phyloP scores from a whole-genome alignment of 2,329 filamentous ascomycete genomes.

The Ophiostoma himal-ulmi region DNA sequence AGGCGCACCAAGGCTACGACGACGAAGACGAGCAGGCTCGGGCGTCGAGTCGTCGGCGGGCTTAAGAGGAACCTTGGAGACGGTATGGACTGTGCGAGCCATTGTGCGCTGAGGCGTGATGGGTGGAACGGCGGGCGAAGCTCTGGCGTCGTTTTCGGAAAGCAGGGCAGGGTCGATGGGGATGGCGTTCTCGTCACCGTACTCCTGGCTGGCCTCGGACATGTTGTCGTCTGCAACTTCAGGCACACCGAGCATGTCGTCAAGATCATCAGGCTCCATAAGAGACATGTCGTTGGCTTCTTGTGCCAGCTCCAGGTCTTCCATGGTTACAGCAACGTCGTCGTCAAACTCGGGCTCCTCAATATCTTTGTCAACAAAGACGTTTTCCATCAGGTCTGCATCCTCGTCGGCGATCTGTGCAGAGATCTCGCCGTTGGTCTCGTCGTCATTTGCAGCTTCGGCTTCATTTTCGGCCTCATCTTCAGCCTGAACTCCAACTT shows the following conservation, averaged over 20 bases:
- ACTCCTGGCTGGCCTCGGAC: slow-evolving; percentile 60
- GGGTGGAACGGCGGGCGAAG: slow-evolving; percentile 36
- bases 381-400: slow-evolving; percentile 16
- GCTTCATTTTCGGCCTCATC: neutral
- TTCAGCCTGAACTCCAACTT: neutral
- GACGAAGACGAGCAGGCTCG: slow-evolving; percentile 41
- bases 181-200: slow-evolving; percentile 60
- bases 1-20: slow-evolving; percentile 47
- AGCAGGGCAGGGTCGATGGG: slow-evolving; percentile 49
- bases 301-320: slow-evolving; percentile 52
- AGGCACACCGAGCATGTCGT: slow-evolving; percentile 32
- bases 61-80: slow-evolving; percentile 72
- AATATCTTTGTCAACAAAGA: slow-evolving; percentile 27
- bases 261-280: slow-evolving; percentile 40
- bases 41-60: slow-evolving; percentile 54
- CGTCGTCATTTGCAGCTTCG: slow-evolving; percentile 24
- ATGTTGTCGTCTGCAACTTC: slow-evolving; percentile 42
- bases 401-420: neutral
- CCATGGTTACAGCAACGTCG: slow-evolving; percentile 44
- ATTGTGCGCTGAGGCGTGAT: slow-evolving; percentile 52
- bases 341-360: slow-evolving; percentile 40
- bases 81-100: slow-evolving; percentile 61
- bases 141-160: slow-evolving; percentile 18
- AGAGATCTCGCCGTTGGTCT: slow-evolving; percentile 26
- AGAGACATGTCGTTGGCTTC: slow-evolving; percentile 58